Conservation (phyloP, 768 basidiomycete species). For the Auricularia sp. region DNA sequence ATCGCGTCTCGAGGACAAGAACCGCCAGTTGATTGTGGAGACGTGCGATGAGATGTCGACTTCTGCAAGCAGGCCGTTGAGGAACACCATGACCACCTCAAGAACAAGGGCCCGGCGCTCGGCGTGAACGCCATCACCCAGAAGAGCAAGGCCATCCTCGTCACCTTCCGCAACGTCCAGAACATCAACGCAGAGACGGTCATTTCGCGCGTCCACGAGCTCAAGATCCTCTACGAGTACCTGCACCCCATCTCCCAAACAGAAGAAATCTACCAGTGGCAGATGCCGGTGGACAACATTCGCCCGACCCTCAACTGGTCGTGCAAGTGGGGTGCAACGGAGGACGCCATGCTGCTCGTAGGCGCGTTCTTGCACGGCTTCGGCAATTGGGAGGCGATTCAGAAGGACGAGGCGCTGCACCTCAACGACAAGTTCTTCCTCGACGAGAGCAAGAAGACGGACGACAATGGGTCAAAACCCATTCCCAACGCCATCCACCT, state of each 20-base stretch:
- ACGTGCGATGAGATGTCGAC: slow-evolving; percentile 89
- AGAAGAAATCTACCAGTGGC: slow-evolving; percentile 73
- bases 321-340: slow-evolving; percentile 84
- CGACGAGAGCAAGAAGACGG: slow-evolving; percentile 92
- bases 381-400: slow-evolving; percentile 94
- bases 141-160: slow-evolving; percentile 94
- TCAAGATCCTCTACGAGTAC: slow-evolving; percentile 77
- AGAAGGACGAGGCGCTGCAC: slow-evolving; percentile 74
- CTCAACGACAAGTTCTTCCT: slow-evolving; percentile 94
- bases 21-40: slow-evolving; percentile 82
- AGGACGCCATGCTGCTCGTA: slow-evolving; percentile 90
- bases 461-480: slow-evolving; percentile 72
- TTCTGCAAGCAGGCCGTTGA: slow-evolving; percentile 76
- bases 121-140: slow-evolving; percentile 87
- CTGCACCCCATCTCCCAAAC: slow-evolving; percentile 44
- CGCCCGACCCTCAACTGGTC: slow-evolving; percentile 95
- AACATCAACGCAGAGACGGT: slow-evolving; percentile 98
- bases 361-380: slow-evolving; percentile 92
- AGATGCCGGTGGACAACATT: slow-evolving; percentile 85
- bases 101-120: slow-evolving; percentile 62
- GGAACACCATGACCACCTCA: slow-evolving; percentile 75
- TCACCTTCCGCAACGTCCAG: slow-evolving; percentile 78
- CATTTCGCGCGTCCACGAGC: slow-evolving; percentile 77
- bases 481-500: slow-evolving; percentile 98
- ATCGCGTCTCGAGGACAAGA: slow-evolving; percentile 87